These are phyloP conservation scores for Echites panduratus DNA, from an alignment of 257 asterid genomes.

Conservation along the genomic window DNA sequence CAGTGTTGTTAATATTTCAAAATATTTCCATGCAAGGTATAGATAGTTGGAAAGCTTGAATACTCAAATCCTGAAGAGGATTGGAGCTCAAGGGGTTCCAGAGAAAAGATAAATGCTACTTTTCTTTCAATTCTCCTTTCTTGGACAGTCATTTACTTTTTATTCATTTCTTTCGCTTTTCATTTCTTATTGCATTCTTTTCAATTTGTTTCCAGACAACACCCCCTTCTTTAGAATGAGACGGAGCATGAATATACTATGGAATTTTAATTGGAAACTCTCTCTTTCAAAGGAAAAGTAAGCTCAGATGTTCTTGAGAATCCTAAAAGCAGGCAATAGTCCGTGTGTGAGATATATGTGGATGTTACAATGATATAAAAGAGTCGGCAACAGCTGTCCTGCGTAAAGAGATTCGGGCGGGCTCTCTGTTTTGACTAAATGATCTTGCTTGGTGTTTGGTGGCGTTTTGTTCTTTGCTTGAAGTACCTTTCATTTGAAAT, in stretches of 20 bases:
- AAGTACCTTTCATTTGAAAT: not conserved
- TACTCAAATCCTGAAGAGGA: not conserved
- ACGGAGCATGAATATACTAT: too few species aligned
- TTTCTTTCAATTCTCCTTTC: not conserved
- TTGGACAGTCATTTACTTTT: not conserved
- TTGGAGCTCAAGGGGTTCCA: not conserved
- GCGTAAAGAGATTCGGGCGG: not conserved
- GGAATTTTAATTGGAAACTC: too few species aligned
- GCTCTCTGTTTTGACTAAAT: not conserved
- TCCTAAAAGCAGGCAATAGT: not conserved
- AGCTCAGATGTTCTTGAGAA: not conserved
- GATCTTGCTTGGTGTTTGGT: not conserved
- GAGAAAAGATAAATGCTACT: not conserved
- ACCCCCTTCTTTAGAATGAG: not conserved
- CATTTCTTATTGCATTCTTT: not conserved
- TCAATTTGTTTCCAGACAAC: not conserved
- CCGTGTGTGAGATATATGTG: not conserved
- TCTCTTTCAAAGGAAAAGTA: not conserved
- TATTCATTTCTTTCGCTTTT: not conserved
- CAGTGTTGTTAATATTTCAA: not conserved
- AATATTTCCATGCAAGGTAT: not conserved
- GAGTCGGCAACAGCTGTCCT: not conserved
- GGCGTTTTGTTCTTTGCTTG: not conserved
- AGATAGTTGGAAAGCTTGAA: not conserved
- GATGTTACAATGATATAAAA: not conserved